Base-by-base conservation (phyloP, 2,329 filamentous ascomycete species). In the Setomelanomma holmii region DNA sequence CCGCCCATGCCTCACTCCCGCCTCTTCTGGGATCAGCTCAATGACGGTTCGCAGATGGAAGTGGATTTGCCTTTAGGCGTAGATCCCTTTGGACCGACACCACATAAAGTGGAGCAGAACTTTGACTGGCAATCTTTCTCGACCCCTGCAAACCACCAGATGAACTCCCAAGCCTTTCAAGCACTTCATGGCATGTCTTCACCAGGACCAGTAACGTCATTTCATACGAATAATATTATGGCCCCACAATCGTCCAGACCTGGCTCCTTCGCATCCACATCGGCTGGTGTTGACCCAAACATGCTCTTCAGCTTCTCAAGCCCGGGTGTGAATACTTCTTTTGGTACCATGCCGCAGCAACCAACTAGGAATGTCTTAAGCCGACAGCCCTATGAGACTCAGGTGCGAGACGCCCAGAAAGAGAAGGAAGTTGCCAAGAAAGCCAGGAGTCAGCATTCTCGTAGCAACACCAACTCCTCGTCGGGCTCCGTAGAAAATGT, bases 1-100 rank as follows among this genome's bases (percentile, higher is more conserved):
- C 83, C 84, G 21, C 78, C 81, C 42, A 80, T 83, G 56, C 80
- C 84, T 24, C 83, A 86, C 45, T 68, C 75, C 4, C 72, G 69
- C 3, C 54, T 75, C 8, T 74, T 75, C 45, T 76, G 72, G 72
- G 71, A 75, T 24, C 68, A 67, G 24, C 48, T 58, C 3, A 67
- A 61, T 50, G 68, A 72, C 42, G 55, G 52, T 19, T 61, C 49
- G 22, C 61, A 67, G 2, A 74, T 75, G 71, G 72, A 75, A 47
- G 53, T 74, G 42, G 71, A 74, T 45, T 60, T 71, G 48, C 63
- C 67, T 4, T 51, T 69, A 23, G 59, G 57, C 2, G 61, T 63
- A 39, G 71, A 74, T 45, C 69, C 69, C 10, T 75, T 74, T 48
- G 71, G 67, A 27, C 66, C 71, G 14, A 72, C 71, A 4, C 69